Percentiles rank a stretch among this genome's conserved stretches.
Conservation (phyloP, 257 asterid genomes). For the Solanum corneliomulleri region DNA sequence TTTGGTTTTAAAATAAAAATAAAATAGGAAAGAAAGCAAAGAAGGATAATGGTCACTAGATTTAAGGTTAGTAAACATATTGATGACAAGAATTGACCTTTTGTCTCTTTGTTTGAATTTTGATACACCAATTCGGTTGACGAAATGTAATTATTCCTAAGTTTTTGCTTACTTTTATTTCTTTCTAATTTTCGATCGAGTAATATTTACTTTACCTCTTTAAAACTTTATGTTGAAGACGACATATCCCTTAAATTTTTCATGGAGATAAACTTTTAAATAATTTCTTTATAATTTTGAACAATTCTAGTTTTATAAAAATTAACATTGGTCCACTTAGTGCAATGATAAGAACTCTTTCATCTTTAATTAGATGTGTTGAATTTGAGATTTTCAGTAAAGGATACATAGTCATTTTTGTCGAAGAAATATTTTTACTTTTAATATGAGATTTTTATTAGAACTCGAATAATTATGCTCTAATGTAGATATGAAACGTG, state of each 20-base stretch:
- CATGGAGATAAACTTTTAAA: not conserved
- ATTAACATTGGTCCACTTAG: not conserved
- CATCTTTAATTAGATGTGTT: too few relatives aligned
- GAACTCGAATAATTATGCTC: too few relatives aligned
- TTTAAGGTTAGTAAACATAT: conserved; percentile 8
- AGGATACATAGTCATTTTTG: too few relatives aligned
- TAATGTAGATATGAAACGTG: rapidly evolving
- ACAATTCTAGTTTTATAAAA: not conserved
- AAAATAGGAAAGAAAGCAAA: not conserved
- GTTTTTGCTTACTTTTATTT: not conserved
- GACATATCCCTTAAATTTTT: not conserved
- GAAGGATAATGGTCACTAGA: conserved; percentile 8
- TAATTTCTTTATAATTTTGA: not conserved
- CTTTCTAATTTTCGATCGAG: too few relatives aligned
- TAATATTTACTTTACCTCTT: not conserved
- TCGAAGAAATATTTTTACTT: too few relatives aligned
- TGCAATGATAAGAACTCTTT: too few relatives aligned
- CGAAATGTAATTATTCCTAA: not conserved
- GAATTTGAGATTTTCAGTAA: too few relatives aligned
- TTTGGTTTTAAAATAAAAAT: not conserved
- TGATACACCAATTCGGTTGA: not conserved
- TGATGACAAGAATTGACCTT: conserved; percentile 13
- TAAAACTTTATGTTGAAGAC: not conserved
- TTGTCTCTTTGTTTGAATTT: conserved; percentile 8
- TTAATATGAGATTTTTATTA: too few relatives aligned